Evolutionary conservation across 179 eudicot species (phyloP).

Genomic region (Heliamphora pulchella): DNA sequence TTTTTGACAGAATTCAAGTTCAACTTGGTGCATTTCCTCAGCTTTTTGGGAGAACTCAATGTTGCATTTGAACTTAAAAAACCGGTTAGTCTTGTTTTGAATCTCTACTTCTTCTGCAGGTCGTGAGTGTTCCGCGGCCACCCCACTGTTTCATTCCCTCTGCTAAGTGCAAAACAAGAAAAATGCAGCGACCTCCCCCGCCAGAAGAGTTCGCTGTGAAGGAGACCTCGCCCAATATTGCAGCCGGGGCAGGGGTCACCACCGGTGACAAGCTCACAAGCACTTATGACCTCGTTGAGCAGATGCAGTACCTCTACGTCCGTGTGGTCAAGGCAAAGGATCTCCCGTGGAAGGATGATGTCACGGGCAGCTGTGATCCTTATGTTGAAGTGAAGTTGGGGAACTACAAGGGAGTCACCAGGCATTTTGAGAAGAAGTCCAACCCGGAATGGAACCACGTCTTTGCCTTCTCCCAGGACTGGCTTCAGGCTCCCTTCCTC

Average conservation of each 20-base stretch:
- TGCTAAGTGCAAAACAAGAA: background rate
- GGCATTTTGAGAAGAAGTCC: slow-evolving; percentile 56
- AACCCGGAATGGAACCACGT: slow-evolving; percentile 73
- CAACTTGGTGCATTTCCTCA: too few relatives aligned
- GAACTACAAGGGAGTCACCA: slow-evolving; percentile 67
- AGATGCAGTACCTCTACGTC: slow-evolving; percentile 68
- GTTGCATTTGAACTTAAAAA: background rate
- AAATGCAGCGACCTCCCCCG: slow-evolving; percentile 29
- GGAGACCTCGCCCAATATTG: slow-evolving; percentile 63
- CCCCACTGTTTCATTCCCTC: background rate
- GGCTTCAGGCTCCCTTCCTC: slow-evolving; percentile 47
- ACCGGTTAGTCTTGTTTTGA: background rate
- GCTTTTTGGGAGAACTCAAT: too few relatives aligned
- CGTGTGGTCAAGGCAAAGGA: slow-evolving; percentile 74
- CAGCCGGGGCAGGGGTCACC: slow-evolving; percentile 35
- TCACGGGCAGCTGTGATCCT: slow-evolving; percentile 60
- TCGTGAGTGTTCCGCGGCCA: background rate
- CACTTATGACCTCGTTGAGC: slow-evolving; percentile 81
- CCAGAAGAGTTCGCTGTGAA: slow-evolving; percentile 53
- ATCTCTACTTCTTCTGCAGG: slow-evolving; percentile 4
- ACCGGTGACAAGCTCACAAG: slow-evolving; percentile 43
- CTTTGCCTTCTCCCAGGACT: slow-evolving; percentile 70
- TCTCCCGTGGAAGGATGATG: slow-evolving; percentile 43
- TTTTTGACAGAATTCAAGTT: background rate
- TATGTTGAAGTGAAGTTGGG: slow-evolving; percentile 72